A percentile compares a stretch with the other conserved stretches of the same genome.
phyloP scores from a whole-genome alignment of 306 rosid species.

The Hippophae tibetana region DNA sequence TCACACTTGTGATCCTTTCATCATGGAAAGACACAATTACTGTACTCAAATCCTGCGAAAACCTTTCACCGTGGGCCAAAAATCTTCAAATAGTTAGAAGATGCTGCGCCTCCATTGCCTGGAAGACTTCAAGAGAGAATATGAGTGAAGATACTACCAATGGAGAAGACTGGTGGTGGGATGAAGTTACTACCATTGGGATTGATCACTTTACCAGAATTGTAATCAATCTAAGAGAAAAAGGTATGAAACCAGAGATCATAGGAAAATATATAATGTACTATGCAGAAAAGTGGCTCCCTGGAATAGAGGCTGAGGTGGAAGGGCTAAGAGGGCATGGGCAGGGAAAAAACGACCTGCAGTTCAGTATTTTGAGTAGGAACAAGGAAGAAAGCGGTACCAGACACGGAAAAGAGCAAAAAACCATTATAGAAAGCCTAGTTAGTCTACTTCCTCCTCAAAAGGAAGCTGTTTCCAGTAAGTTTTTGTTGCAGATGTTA shows the following conservation, averaged over 20 bases:
- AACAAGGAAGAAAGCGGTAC: background rate
- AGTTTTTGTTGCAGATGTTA: slow-evolving; percentile 64
- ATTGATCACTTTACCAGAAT: slow-evolving; percentile 65
- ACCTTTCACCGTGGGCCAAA: slow-evolving; percentile 85
- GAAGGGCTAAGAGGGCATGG: slow-evolving; percentile 67
- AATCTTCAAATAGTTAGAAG: slow-evolving; percentile 87
- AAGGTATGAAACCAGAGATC: slow-evolving; percentile 50
- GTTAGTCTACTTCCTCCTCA: slow-evolving; percentile 76
- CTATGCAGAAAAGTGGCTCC: slow-evolving; percentile 71
- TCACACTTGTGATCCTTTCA: slow-evolving; percentile 77
- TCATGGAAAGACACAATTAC: slow-evolving; percentile 83
- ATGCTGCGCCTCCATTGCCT: slow-evolving; percentile 83
- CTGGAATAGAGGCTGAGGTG: slow-evolving; percentile 52
- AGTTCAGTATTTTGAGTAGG: slow-evolving; percentile 28
- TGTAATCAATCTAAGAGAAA: slow-evolving; percentile 54
- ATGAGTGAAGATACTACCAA: slow-evolving; percentile 20
- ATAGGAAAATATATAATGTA: slow-evolving; percentile 66
- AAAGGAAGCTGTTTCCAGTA: slow-evolving; percentile 70
- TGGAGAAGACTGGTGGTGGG: slow-evolving; percentile 66
- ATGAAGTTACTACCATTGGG: slow-evolving; percentile 39
- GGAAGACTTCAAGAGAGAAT: slow-evolving; percentile 66
- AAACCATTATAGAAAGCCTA: slow-evolving; percentile 62
- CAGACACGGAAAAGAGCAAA: slow-evolving; percentile 56
- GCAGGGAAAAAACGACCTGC: slow-evolving; percentile 48
- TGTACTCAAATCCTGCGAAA: slow-evolving; percentile 70